Evolutionary conservation across 371 early-diverging fungal species (phyloP).

Genomic region (Mortierella sp.): DNA sequence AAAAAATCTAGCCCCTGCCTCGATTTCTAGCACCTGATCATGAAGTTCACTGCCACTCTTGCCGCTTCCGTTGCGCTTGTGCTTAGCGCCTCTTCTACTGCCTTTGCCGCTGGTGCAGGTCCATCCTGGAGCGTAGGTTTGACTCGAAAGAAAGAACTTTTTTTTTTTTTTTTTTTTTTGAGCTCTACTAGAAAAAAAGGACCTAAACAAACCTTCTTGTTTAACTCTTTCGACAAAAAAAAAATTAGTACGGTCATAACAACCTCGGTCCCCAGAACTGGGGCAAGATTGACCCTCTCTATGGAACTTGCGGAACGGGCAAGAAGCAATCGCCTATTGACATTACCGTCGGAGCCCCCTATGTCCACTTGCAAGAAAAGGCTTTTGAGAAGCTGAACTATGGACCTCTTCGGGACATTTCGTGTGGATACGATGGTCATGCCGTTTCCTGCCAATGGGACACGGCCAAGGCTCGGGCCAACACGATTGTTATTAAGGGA

Average conservation of each 20-base stretch:
- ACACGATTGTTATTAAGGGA: constrained; percentile 26
- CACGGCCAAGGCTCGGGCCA: neutral
- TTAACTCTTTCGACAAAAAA: too few relatives aligned
- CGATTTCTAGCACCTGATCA: neutral
- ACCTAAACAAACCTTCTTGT: neutral
- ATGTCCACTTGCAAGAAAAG: constrained; percentile 9
- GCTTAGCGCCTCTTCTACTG: neutral
- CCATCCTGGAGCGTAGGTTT: neutral
- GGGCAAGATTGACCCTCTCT: constrained; percentile 27
- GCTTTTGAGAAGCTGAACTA: constrained; percentile 7
- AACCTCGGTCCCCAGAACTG: constrained; percentile 12
- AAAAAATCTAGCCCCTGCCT: too few relatives aligned
- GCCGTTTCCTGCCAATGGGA: constrained; percentile 42
- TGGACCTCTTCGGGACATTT: constrained; percentile 10
- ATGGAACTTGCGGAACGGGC: constrained; percentile 38
- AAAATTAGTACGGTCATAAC: constrained; percentile 11
- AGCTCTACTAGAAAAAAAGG: neutral
- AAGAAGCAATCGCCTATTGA: constrained; percentile 56
- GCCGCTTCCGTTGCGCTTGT: neutral
- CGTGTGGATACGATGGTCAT: constrained; percentile 36
- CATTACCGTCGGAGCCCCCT: constrained; percentile 19
- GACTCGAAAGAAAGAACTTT: neutral
- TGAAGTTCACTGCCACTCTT: constrained; percentile 1
- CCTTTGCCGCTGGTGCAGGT: neutral
- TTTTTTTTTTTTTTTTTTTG: neutral